These are phyloP conservation scores for Rhynchospora tenuis DNA, from an alignment of 176 grass and related monocot species.

Conservation along the genomic window DNA sequence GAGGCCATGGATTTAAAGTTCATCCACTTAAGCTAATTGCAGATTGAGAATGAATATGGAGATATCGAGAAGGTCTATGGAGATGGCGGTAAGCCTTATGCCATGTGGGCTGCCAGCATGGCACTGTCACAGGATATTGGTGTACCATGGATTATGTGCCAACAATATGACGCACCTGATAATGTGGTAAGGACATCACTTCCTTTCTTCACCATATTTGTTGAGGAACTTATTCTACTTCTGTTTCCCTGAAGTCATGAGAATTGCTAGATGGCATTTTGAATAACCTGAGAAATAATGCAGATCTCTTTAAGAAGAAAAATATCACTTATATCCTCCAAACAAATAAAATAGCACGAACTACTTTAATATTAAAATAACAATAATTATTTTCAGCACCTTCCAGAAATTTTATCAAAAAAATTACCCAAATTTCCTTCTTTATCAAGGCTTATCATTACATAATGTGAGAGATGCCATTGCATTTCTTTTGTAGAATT, in stretches of 20 bases:
- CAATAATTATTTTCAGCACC: neutral
- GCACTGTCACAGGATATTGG: slow-evolving; percentile 72
- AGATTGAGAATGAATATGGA: slow-evolving; percentile 98
- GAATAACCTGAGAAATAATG: neutral
- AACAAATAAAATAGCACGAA: neutral
- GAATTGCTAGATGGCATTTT: neutral
- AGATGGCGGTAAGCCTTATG: slow-evolving; percentile 62
- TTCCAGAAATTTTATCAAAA: neutral
- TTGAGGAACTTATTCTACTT: neutral
- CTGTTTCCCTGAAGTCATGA: neutral
- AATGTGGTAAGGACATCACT: slow-evolving; percentile 55
- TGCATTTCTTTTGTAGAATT: neutral
- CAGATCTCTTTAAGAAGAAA: neutral
- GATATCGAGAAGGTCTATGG: slow-evolving; percentile 43
- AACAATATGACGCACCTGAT: slow-evolving; percentile 79
- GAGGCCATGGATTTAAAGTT: neutral
- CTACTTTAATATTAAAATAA: neutral
- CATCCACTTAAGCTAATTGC: neutral
- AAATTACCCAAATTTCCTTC: neutral
- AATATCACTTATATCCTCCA: neutral
- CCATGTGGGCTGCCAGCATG: slow-evolving; percentile 88
- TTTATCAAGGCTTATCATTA: neutral
- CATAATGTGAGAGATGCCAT: neutral
- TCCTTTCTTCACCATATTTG: neutral
- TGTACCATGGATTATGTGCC: slow-evolving; percentile 96